Percentiles rank a stretch among this genome's conserved stretches.
These are phyloP conservation scores for Aphanomyces euteiches DNA, from an alignment of 352 stramenopile genomes.

Conservation along the genomic window DNA sequence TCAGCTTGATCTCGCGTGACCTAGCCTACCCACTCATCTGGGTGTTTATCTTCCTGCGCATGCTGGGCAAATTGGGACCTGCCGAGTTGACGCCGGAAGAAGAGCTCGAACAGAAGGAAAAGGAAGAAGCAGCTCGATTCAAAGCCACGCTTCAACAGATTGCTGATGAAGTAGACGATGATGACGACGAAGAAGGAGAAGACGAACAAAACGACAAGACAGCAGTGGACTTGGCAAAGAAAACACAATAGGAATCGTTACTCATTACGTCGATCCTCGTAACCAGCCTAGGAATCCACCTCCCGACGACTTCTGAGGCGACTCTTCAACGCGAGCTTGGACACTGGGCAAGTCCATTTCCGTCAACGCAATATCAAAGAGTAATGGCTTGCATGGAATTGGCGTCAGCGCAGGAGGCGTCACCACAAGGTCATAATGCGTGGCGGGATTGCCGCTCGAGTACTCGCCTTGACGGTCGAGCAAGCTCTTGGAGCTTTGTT, in stretches of 20 bases:
- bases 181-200: constrained; percentile 3
- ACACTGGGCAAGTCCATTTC: constrained; percentile 78
- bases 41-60: constrained; percentile 73
- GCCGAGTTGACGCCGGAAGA: constrained; percentile 1
- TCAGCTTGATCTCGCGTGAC: constrained; percentile 61
- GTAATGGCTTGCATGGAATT: constrained; percentile 68
- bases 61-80: constrained; percentile 63
- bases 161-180: constrained; percentile 1
- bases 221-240: background rate
- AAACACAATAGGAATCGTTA: constrained; percentile 11
- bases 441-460: constrained; percentile 44
- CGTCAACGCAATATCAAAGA: constrained; percentile 81
- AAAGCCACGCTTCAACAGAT: constrained; percentile 7
- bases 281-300: constrained; percentile 77
- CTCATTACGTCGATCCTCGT: constrained; percentile 39
- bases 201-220: background rate
- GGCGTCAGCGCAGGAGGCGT: constrained; percentile 61
- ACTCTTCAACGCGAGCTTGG: constrained; percentile 60
- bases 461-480: constrained; percentile 35
- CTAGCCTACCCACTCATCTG: constrained; percentile 77
- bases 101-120: constrained; percentile 6
- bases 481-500: constrained; percentile 39
- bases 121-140: constrained; percentile 3
- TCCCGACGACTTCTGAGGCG: constrained; percentile 47
- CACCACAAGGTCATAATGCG: constrained; percentile 59